A percentile compares a stretch with the other conserved stretches of the same genome.
Conservation (phyloP, 495 filamentous ascomycete genomes). For the Penicillium bovifimosum region DNA sequence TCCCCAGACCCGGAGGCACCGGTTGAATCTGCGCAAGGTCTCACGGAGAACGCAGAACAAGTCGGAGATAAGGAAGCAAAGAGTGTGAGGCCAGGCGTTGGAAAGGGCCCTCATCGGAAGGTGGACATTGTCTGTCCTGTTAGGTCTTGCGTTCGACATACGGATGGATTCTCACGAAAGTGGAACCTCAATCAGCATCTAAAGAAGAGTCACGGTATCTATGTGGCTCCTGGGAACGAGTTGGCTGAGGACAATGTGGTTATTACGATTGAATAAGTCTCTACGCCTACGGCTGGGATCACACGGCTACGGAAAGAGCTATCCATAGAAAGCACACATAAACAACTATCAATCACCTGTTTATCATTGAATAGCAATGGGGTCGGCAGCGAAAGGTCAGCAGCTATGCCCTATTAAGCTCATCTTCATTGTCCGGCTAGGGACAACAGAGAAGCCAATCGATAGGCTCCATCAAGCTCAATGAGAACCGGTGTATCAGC, state of each 20-base stretch:
- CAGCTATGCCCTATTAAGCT: too few relatives aligned
- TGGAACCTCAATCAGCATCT: constrained; percentile 42
- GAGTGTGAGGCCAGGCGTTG: constrained; percentile 5
- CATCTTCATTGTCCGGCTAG: not conserved
- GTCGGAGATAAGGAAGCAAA: not conserved
- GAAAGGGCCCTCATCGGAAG: constrained; percentile 29
- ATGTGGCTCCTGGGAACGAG: constrained; percentile 6
- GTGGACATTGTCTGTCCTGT: constrained; percentile 32
- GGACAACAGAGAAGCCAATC: not conserved
- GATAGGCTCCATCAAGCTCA: too few relatives aligned
- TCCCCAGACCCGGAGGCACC: not conserved
- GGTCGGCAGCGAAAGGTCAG: too few relatives aligned
- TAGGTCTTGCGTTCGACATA: constrained; percentile 24
- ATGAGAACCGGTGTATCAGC: too few relatives aligned
- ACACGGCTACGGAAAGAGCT: too few relatives aligned
- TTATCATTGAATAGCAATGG: too few relatives aligned
- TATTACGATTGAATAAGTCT: constrained; percentile 8
- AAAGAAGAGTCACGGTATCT: constrained; percentile 27
- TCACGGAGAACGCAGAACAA: not conserved
- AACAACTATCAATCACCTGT: too few relatives aligned
- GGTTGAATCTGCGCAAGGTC: not conserved
- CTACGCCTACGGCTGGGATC: too few relatives aligned
- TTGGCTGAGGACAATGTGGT: not conserved
- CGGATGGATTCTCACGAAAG: constrained; percentile 30
- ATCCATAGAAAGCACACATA: too few relatives aligned